Evolutionary conservation across 2,329 filamentous ascomycete genomes (phyloP), one percentile per base, ranked within the genome.

Genomic region (Colletotrichum simmondsii): DNA sequence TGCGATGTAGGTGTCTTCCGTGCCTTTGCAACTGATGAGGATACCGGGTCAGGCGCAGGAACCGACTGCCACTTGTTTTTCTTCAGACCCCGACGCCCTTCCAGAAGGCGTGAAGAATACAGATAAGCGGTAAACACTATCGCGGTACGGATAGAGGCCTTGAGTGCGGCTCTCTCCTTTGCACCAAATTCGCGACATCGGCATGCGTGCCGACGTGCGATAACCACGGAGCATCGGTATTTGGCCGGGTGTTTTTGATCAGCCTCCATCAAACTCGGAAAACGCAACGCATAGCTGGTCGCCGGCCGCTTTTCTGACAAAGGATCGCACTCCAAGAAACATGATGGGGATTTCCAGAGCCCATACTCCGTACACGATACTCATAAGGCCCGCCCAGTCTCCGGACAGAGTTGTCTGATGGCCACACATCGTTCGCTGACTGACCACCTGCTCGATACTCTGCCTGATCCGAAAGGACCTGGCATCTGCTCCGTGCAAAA

Each of bases 31-130:
- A 32, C 19, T 35, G 8, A 49, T 16, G 14, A 6, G 6, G 10
- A 46, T 22, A n/a, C 46, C 26, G 22, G 24, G 7, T 30, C n/a
- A 37, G 26, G 52, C 57, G 22, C 10, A 61, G 63, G 35, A 49
- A 37, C 14, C 35, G 42, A 49, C 42, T n/a, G 42, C 7, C 30
- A 32, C 42, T 60, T 46, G 16, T 19, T 60, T 63, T 26, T 30
- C 16, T 46, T 52, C 32, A 67, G n/a, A 28, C 24, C 14, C 53
- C 10, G 59, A 19, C 32, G 26, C 60, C 19, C 16, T 73, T 71
- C 61, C 49, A 56, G 66, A 73, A 71, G 61, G 37, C 46, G 46
- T 65, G 28, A 62, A 65, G 54, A 66, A 52, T 16, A 35, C 11
- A 35, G 32, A 12, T 35, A 58, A 30, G 24, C 46, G 30, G 42